Evolutionary conservation across 2,329 filamentous ascomycete species (phyloP).

Genomic region (Zymoseptoria tritici): DNA sequence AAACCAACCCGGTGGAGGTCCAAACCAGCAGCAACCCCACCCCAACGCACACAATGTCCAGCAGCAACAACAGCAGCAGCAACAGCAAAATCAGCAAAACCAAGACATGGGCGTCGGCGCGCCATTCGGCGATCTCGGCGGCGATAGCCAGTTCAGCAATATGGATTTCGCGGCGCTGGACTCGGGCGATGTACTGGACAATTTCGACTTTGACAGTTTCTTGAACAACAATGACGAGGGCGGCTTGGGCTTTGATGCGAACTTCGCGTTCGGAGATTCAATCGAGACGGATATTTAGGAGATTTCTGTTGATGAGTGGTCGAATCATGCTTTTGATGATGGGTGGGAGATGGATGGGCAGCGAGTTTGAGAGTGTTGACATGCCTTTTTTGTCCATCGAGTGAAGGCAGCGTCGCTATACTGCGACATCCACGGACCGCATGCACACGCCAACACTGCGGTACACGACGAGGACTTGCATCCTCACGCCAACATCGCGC

Average conservation of each 20-base stretch:
- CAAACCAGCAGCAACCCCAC: constrained; percentile 20
- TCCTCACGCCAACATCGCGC: not conserved
- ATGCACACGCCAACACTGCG: not conserved
- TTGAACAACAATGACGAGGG: constrained; percentile 48
- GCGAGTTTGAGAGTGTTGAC: not conserved
- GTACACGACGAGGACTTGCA: not conserved
- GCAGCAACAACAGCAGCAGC: constrained; percentile 10
- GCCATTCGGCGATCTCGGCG: constrained; percentile 35
- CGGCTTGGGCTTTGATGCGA: constrained; percentile 32
- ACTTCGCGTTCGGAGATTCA: constrained; percentile 28
- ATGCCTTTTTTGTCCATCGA: not conserved
- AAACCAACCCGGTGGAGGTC: constrained; percentile 26
- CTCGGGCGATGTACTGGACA: constrained; percentile 57
- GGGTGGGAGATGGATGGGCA: not conserved
- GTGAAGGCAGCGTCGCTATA: not conserved
- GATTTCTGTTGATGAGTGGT: constrained; percentile 1
- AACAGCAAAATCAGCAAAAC: constrained; percentile 8
- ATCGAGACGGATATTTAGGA: constrained; percentile 16
- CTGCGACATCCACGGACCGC: not conserved
- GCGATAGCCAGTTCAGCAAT: constrained; percentile 26
- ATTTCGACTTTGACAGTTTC: constrained; percentile 63
- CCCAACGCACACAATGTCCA: constrained; percentile 13
- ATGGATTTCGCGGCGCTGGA: constrained; percentile 40
- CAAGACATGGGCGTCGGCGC: constrained; percentile 31
- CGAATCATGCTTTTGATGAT: not conserved